Conservation (phyloP, 139 green algal species). For the Coccomyxa sp. region DNA sequence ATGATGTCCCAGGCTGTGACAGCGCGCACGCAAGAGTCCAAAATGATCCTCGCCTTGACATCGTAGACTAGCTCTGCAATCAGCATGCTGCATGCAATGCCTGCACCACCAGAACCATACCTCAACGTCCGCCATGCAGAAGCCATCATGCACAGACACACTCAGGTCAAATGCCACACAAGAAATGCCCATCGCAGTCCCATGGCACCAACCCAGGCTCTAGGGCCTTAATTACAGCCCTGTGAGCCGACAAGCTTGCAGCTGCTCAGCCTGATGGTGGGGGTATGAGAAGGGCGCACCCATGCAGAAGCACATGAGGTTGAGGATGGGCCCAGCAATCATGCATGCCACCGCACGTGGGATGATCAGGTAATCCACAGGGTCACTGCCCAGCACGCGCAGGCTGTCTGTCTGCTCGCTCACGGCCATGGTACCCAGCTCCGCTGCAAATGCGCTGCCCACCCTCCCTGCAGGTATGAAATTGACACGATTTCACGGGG, state of each 20-base stretch:
- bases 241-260: too few relatives aligned
- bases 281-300: slow-evolving; percentile 34
- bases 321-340: slow-evolving; percentile 88
- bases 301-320: slow-evolving; percentile 95
- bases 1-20: slow-evolving; percentile 85
- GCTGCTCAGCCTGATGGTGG: too few relatives aligned
- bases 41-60: slow-evolving; percentile 89
- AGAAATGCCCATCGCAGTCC: too few relatives aligned
- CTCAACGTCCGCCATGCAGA: background rate
- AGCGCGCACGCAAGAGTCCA: slow-evolving; percentile 83
- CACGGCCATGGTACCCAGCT: slow-evolving; percentile 99
- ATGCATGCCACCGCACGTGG: slow-evolving; percentile 90
- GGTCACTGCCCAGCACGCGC: slow-evolving; percentile 89
- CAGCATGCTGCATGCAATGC: slow-evolving; percentile 81
- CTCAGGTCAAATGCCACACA: background rate
- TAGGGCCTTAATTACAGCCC: too few relatives aligned
- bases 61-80: slow-evolving; percentile 93
- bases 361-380: slow-evolving; percentile 97
- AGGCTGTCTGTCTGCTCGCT: slow-evolving; percentile 98
- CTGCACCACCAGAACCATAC: slow-evolving; percentile 32
- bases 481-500: background rate
- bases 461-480: slow-evolving; percentile 64
- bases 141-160: background rate
- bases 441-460: slow-evolving; percentile 93
- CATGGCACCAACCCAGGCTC: too few relatives aligned